phyloP scores from a whole-genome alignment of 2,329 filamentous ascomycete species.

The Cercospora sp. region DNA sequence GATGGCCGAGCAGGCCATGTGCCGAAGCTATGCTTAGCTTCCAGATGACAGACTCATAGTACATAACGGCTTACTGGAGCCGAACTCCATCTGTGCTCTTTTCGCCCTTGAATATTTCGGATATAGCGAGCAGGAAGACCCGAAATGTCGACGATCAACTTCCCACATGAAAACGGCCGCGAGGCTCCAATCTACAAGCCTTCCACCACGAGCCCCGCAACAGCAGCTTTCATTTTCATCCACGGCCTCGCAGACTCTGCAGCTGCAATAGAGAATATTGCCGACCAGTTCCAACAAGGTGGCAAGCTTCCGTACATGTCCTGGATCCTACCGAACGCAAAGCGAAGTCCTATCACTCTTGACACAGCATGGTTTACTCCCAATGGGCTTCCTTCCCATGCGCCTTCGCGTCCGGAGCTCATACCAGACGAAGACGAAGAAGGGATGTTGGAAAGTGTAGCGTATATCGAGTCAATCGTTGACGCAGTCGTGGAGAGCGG shows the following conservation, averaged over 20 bases:
- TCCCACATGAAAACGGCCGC: neutral
- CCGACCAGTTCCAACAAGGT: constrained; percentile 50
- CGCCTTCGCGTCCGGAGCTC: constrained; percentile 45
- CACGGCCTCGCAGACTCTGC: constrained; percentile 50
- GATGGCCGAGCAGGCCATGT: too few relatives aligned
- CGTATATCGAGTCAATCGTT: constrained; percentile 47
- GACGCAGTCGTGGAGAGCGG: constrained; percentile 46
- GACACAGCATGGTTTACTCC: constrained; percentile 51
- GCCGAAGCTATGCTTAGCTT: too few relatives aligned
- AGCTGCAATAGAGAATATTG: constrained; percentile 45
- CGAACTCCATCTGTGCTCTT: too few relatives aligned
- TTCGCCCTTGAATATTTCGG: too few relatives aligned
- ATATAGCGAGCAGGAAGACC: neutral
- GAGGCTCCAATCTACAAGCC: constrained; percentile 38
- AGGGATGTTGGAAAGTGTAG: constrained; percentile 45
- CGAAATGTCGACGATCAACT: neutral
- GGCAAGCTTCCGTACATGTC: constrained; percentile 49
- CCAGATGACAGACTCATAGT: too few relatives aligned
- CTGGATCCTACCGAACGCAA: constrained; percentile 53
- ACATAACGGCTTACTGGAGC: too few relatives aligned
- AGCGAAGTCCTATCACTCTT: constrained; percentile 47
- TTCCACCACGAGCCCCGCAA: constrained; percentile 37
- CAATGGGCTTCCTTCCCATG: constrained; percentile 40
- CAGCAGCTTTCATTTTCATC: constrained; percentile 45
- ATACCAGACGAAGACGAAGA: constrained; percentile 51